Evolutionary conservation across 2,329 filamentous ascomycete species (phyloP), one percentile per base, ranked within the genome.

Genomic region (Sclerotinia subarctica): DNA sequence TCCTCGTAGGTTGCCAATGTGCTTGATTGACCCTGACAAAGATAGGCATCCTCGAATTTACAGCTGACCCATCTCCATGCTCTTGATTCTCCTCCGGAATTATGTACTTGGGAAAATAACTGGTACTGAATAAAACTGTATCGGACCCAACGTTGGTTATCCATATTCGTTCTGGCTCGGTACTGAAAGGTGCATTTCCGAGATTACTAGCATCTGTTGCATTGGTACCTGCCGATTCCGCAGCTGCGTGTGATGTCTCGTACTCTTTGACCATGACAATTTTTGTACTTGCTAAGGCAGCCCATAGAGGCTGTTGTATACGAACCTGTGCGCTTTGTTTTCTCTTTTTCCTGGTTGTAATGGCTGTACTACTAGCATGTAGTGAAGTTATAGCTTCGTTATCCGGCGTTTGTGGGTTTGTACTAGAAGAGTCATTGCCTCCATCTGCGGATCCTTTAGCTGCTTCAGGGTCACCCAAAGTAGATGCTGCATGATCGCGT

Each of bases 201-300:
- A 92, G 84, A 79, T 92, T 90, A 80, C 92, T 89, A 77, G 90
- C 88, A 76, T 92, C 90, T 76, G 88, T 92, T 74, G 88, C 88
- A 77, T 91, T 90, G 73, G 90, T 88, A 75, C 90, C 90, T 44
- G 86, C 87, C 63, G 88, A 90, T 79, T 93, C 91, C 67, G 87
- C 86, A 69, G 90, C 86, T 68, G 89, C 88, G 77, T 91, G 88
- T 72, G 91, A 94, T 77, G 96, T 86, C 80, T 93, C 90, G 74
- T 92, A 92, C 79, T 93, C 94, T 81, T 96, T 95, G 77, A 96
- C 89, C 80, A 97, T 93, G 74, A 95, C 94, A 78, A 97, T 94
- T 84, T 97, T 97, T 77, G 94, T 97, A 81, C 93, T 97, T 64
- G 94, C 94, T 74, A 97, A 86, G 59, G 94, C 94, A 72, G 94